Evolutionary conservation across 192 early-diverging fungal genomes (phyloP), one percentile per base, ranked within the genome.

Genomic region (Mortierella hygrophila): DNA sequence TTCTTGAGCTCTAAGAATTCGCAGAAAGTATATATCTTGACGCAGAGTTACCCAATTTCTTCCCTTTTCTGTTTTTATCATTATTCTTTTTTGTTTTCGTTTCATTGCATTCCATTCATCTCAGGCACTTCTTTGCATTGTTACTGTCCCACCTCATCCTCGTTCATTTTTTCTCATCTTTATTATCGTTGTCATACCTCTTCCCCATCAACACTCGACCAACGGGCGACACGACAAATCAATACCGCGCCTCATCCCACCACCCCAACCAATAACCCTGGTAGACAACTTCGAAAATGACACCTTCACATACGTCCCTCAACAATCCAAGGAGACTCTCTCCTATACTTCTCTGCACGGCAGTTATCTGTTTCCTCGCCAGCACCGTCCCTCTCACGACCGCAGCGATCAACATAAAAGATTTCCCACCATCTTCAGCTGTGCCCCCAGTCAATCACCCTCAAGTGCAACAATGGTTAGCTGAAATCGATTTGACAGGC

Each of bases 381-480:
- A 57, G n/a, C 55, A 57, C n/a, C n/a, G 26, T 9, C n/a, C 55
- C 55, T 6, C 6, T 26, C 55, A 57, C 55, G n/a, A 57, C 55
- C 9, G 72, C 47, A 32, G 49, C 32, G 26, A 13, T 74, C 40
- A 74, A 52, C 49, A 74, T 37, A 5, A 35, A 29, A n/a, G 72
- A 52, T 29, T 74, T 35, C 47, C 72, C 72, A 4, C 44, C 47
- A 32, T 6, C n/a, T 4, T 74, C 72, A 5, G 46, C 29, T 68
- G 69, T 82, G 0, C 80, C 80, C 1, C 26, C 74, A 3, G 57
- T 42, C 21, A 23, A 65, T 65, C 74, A 71, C n/a, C 35, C 73
- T 16, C 38, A 78, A 15, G 85, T 87, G 6, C 72, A 78, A 38
- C 11, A 75, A 26, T 88, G 87, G 82, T 78, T 88, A 46, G 70